Evolutionary conservation across 805 yeast species (phyloP).

Genomic region (Sugiyamaella americana): DNA sequence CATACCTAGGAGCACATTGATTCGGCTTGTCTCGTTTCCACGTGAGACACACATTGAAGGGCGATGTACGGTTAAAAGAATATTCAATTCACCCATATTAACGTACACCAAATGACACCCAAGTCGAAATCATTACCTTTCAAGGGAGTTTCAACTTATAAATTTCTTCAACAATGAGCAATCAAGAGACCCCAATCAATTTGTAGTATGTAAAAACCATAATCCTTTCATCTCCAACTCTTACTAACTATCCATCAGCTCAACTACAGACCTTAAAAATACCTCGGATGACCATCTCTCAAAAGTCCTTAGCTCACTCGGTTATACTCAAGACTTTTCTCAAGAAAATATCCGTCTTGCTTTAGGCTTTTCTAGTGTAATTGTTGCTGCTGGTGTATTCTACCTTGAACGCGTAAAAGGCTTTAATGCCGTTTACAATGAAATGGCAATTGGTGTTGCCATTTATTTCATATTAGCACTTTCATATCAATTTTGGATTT

Average conservation of each 20-base stretch:
- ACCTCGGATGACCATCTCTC: slow-evolving; percentile 30
- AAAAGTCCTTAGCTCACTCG: slow-evolving; percentile 22
- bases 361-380: slow-evolving; percentile 27
- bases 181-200: slow-evolving; percentile 15
- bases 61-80: no score
- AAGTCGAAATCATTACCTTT: no score
- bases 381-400: slow-evolving; percentile 28
- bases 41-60: no score
- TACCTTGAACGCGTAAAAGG: slow-evolving; percentile 29
- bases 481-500: slow-evolving; percentile 23
- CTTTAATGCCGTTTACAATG: slow-evolving; percentile 24
- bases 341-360: slow-evolving; percentile 26
- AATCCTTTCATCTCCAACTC: not conserved
- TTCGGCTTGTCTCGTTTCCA: no score
- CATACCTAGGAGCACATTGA: no score
- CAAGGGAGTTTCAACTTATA: no score
- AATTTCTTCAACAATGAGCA: slow-evolving; percentile 11
- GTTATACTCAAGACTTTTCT: slow-evolving; percentile 24
- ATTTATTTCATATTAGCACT: slow-evolving; percentile 26
- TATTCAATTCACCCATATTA: no score
- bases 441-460: slow-evolving; percentile 27
- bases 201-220: slow-evolving; percentile 17
- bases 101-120: no score
- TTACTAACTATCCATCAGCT: slow-evolving; percentile 18
- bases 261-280: slow-evolving; percentile 27